These are phyloP conservation scores for Cercophora newfieldiana DNA, from an alignment of 495 filamentous ascomycete species.

Conservation along the genomic window DNA sequence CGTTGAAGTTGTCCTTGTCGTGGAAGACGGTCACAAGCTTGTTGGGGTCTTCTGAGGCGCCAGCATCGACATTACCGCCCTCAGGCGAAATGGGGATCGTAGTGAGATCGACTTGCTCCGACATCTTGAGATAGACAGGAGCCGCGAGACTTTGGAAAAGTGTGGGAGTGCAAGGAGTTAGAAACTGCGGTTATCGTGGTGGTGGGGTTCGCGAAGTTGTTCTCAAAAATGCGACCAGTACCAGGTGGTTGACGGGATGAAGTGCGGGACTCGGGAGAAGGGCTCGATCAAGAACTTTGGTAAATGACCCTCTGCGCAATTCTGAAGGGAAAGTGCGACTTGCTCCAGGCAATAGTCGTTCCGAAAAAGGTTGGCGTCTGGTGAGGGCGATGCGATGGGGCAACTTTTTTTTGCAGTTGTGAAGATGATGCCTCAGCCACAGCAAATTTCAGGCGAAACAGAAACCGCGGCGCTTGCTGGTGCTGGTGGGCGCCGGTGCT, in stretches of 20 bases:
- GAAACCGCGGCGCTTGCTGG: slow-evolving; percentile 3
- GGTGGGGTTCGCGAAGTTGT: slow-evolving; percentile 11
- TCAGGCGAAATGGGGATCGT: slow-evolving; percentile 75
- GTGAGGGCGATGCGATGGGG: background rate
- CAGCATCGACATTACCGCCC: slow-evolving; percentile 45
- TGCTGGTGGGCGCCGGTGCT: too few species aligned
- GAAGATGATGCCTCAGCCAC: slow-evolving; percentile 20
- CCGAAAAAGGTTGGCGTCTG: background rate
- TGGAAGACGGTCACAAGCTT: slow-evolving; percentile 91
- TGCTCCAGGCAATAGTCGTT: slow-evolving; percentile 35
- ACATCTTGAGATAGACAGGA: slow-evolving; percentile 43
- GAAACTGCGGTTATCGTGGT: slow-evolving; percentile 2
- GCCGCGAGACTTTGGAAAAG: background rate
- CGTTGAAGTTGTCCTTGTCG: slow-evolving; percentile 96
- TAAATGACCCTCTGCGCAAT: slow-evolving; percentile 6
- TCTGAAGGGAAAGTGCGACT: slow-evolving; percentile 32
- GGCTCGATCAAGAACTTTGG: background rate
- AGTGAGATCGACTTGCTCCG: slow-evolving; percentile 56
- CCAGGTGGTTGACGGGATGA: background rate
- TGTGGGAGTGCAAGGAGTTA: slow-evolving; percentile 6
- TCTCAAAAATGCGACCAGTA: background rate
- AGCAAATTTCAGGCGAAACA: slow-evolving; percentile 17
- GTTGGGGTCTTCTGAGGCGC: slow-evolving; percentile 41
- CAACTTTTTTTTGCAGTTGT: slow-evolving; percentile 4
- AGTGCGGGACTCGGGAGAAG: background rate